These are phyloP conservation scores for Terana coerulea DNA, from an alignment of 768 basidiomycete genomes.

Conservation along the genomic window DNA sequence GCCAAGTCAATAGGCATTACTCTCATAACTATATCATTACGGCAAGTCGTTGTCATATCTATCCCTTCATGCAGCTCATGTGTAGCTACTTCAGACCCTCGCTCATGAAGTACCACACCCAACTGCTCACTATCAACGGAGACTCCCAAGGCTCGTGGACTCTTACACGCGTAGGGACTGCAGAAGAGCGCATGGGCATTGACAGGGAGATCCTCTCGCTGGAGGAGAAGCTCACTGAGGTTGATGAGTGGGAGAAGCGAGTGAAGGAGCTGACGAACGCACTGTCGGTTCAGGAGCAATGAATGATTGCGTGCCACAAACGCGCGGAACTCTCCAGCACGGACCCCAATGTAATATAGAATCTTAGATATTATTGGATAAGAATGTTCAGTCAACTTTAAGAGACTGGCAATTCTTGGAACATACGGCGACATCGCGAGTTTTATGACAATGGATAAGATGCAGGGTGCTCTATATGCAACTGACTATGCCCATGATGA, in stretches of 20 bases:
- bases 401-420: too few relatives aligned
- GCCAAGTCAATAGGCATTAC: slow-evolving; percentile 88
- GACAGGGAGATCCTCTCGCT: slow-evolving; percentile 69
- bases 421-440: too few relatives aligned
- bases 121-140: slow-evolving; percentile 75
- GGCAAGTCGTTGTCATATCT: slow-evolving; percentile 38
- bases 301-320: too few relatives aligned
- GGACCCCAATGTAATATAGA: too few relatives aligned
- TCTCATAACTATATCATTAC: slow-evolving; percentile 87
- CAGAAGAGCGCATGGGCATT: slow-evolving; percentile 69
- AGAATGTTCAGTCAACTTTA: too few relatives aligned
- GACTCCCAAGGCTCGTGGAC: slow-evolving; percentile 71
- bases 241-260: slow-evolving; percentile 67
- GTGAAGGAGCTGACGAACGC: slow-evolving; percentile 59
- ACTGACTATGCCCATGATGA: too few relatives aligned
- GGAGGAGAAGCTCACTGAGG: slow-evolving; percentile 65
- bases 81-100: slow-evolving; percentile 54
- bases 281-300: slow-evolving; percentile 41
- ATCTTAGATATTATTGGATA: too few relatives aligned
- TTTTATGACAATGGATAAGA: too few relatives aligned
- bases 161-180: slow-evolving; percentile 65
- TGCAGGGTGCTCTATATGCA: too few relatives aligned
- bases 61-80: neutral
- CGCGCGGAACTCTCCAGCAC: too few relatives aligned
- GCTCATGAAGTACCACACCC: slow-evolving; percentile 85